Evolutionary conservation across 2,329 filamentous ascomycete species (phyloP).

Genomic region (Nemania sp.): DNA sequence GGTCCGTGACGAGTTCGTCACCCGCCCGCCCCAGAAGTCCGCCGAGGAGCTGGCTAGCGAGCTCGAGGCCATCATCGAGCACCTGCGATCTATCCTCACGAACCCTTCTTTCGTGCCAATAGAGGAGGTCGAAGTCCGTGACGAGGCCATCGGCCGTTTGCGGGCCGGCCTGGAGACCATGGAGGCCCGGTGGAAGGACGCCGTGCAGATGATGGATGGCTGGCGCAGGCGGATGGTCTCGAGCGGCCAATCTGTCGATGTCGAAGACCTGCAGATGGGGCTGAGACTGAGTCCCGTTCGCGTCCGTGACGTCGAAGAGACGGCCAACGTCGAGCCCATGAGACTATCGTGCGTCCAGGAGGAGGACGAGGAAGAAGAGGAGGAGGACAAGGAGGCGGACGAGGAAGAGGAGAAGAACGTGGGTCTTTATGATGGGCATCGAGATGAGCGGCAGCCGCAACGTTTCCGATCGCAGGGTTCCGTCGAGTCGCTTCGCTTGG

Average conservation of each 20-base stretch:
- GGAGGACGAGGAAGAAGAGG: slow-evolving; percentile 54
- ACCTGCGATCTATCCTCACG: slow-evolving; percentile 81
- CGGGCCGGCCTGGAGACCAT: slow-evolving; percentile 90
- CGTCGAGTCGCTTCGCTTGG: slow-evolving; percentile 47
- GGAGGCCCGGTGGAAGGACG: slow-evolving; percentile 88
- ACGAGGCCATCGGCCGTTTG: slow-evolving; percentile 85
- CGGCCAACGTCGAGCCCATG: slow-evolving; percentile 43
- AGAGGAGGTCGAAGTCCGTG: slow-evolving; percentile 90
- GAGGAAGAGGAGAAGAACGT: slow-evolving; percentile 51
- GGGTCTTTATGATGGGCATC: slow-evolving; percentile 27
- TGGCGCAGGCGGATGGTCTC: slow-evolving; percentile 84
- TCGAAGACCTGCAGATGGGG: slow-evolving; percentile 70
- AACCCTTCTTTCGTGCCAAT: slow-evolving; percentile 96
- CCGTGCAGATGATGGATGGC: slow-evolving; percentile 85
- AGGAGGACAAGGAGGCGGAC: slow-evolving; percentile 52
- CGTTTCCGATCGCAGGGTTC: slow-evolving; percentile 54
- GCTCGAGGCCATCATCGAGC: slow-evolving; percentile 76
- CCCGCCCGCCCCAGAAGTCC: slow-evolving; percentile 41
- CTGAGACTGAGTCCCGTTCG: slow-evolving; percentile 65
- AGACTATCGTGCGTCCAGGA: slow-evolving; percentile 46
- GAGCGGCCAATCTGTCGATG: slow-evolving; percentile 70
- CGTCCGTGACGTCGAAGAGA: slow-evolving; percentile 57
- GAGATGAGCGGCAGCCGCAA: slow-evolving; percentile 67
- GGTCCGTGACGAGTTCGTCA: slow-evolving; percentile 6
- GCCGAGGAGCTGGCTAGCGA: slow-evolving; percentile 73